Conservation (phyloP, 768 basidiomycete genomes). For the Agrocybe pediades region DNA sequence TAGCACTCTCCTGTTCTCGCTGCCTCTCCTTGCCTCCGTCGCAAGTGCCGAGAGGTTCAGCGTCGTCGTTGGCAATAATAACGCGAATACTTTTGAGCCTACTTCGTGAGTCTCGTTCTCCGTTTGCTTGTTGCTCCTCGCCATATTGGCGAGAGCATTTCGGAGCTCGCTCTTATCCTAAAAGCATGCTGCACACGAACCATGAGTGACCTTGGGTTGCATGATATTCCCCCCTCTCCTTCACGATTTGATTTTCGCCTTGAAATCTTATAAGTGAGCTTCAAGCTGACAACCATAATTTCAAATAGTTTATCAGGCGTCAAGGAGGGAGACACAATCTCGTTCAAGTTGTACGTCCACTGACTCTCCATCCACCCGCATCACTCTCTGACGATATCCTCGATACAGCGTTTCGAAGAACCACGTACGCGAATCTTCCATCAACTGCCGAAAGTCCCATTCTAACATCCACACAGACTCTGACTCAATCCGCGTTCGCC, state of each 20-base stretch:
- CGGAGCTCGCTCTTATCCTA: no score
- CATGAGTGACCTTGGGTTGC: no score
- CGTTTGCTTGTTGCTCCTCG: neutral
- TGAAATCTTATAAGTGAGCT: no score
- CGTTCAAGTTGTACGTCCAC: constrained; percentile 45
- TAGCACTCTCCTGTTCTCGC: constrained; percentile 15
- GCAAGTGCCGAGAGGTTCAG: constrained; percentile 30
- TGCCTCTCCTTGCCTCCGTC: constrained; percentile 26
- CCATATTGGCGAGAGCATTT: no score
- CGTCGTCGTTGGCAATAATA: constrained; percentile 34
- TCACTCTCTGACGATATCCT: neutral
- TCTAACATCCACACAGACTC: constrained; percentile 24
- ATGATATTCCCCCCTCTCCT: no score
- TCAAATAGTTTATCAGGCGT: constrained; percentile 34
- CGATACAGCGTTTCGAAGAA: constrained; percentile 35
- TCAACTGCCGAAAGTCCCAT: neutral
- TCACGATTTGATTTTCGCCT: no score
- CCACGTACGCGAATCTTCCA: constrained; percentile 28
- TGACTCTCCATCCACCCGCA: neutral
- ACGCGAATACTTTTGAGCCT: constrained; percentile 27
- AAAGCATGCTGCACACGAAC: no score
- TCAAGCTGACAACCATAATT: neutral
- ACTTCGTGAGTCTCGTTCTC: constrained; percentile 15
- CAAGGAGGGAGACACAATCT: constrained; percentile 38
- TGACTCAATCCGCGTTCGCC: constrained; percentile 42